Base-by-base conservation (phyloP, 345 rosid genomes). In the Salix udensis region DNA sequence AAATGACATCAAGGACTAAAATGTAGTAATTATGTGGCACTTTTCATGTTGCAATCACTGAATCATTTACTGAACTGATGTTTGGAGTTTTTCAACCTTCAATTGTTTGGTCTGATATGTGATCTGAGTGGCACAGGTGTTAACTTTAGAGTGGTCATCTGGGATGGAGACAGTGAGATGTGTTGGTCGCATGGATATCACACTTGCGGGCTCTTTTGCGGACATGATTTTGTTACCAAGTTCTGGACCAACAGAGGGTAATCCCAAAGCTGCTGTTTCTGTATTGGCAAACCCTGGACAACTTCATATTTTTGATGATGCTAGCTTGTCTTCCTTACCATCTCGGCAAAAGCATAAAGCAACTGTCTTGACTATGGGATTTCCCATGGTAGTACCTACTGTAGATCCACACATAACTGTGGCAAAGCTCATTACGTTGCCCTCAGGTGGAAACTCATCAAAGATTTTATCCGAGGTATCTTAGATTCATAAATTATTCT, bases 241-340 rank as follows among this genome's bases (percentile, higher is more conserved):
- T 77, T 81, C 78, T 68, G 80, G 88, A 68, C 72, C 79, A 69
- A 82, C 71, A 70, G 81, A 68, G 71, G 81, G 80, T 74, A 82
- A 79, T 71, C 79, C 72, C 72, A 82, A 77, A 78, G 77, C 73
- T 73, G 73, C 84, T 76, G 81, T 90, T 58, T 81, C 84, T 82
- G 79, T 92, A 74, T 78, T 91, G 86, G 87, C 96, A 73, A 92
- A 87, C 73, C 94, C 96, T 28, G 97, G 97, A 81, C 84, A 90
- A 73, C 71, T 94, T 84, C 89, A 88, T 80, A 78, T 88, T 75
- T 94, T 88, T 84, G 88, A 88, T 65, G 87, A 85, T 65, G 79
- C 85, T 73, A 75, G 86, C 80, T 81, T 94, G 81, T 85, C 87
- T 77, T 71, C 87, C 78, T 79, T 84, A 78, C 69, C 80, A 76